Evolutionary conservation across 441 rosid species (phyloP), one percentile per base, ranked within the genome.

Genomic region (Raphanus hybrid): DNA sequence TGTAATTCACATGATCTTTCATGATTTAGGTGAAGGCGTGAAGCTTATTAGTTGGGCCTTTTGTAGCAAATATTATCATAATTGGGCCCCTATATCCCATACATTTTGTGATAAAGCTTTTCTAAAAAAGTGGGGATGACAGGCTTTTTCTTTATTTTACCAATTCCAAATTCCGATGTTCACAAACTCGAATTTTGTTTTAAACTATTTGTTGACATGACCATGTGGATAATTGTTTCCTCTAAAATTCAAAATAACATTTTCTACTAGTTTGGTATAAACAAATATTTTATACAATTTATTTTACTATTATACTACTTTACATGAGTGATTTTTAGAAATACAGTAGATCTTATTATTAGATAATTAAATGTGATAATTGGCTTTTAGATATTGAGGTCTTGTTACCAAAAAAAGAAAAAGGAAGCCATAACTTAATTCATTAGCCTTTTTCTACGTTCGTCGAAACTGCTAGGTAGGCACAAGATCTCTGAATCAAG

Each of bases 401-500:
- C 43, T 37, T 29, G 41, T 39, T 1, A 66, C 35, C 32, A 0
- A 12, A 4, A 4, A 45, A 45, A 16, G 41, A 29, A 26, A 10
- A 26, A 23, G 16, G 6, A 63, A 64, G 16, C 29, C 20, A 48
- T 63, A 37, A 45, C 39, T n/a, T 57, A 43, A 20, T 76, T 76
- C 43, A 9, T n/a, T 76, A 35, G 10, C 14, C 32, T 76, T 55
- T 45, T 65, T 37, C 45, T 68, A 55, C 9, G 64, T 64, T 43
- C 23, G 50, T 60, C 64, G 65, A 63, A 76, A 54, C 76, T 64
- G 78, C 65, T 45, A 54, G 60, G 57, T 11, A 43, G 50, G 52
- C 76, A 79, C 73, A 52, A 66, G 52, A 61, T 77, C 75, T 79
- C 59, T 72, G 81, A 71, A 78, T 55, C 67, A 79, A 29, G 75